Percentiles rank a stretch among this genome's conserved stretches.
These are phyloP conservation scores for Blastobotrys muscicola DNA, from an alignment of 805 yeast genomes.

Conservation along the genomic window DNA sequence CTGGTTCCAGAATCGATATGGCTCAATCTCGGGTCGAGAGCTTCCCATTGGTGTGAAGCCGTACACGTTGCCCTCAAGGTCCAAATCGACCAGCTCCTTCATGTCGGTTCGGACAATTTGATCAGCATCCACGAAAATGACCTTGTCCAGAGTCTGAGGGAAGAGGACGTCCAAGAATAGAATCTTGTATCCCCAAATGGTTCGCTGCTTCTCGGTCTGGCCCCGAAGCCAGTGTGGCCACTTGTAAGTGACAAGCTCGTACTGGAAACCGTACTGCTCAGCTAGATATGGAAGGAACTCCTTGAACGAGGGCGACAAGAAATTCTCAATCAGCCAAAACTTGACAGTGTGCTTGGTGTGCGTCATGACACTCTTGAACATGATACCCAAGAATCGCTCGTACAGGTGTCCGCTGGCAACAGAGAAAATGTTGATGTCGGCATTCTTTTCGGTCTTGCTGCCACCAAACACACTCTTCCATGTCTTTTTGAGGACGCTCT, in stretches of 20 bases:
- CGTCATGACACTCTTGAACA: slow-evolving; percentile 67
- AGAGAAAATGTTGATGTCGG: slow-evolving; percentile 70
- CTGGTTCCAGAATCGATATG: slow-evolving; percentile 82
- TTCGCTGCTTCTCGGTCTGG: slow-evolving; percentile 70
- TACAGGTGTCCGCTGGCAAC: slow-evolving; percentile 77
- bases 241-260: slow-evolving; percentile 70
- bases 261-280: slow-evolving; percentile 49
- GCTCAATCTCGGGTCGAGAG: slow-evolving; percentile 69
- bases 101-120: slow-evolving; percentile 72
- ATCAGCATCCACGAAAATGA: slow-evolving; percentile 81
- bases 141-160: slow-evolving; percentile 64
- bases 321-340: slow-evolving; percentile 83
- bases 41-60: slow-evolving; percentile 86
- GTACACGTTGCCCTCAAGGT: slow-evolving; percentile 73
- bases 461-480: slow-evolving; percentile 1
- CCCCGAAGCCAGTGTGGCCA: slow-evolving; percentile 89
- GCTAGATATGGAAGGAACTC: slow-evolving; percentile 52
- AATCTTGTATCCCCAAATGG: slow-evolving; percentile 83
- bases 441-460: slow-evolving; percentile 28
- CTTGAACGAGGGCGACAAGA: slow-evolving; percentile 62
- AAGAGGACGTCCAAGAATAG: slow-evolving; percentile 79
- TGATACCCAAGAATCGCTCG: slow-evolving; percentile 64
- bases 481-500: slow-evolving; percentile 1
- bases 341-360: slow-evolving; percentile 58
- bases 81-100: slow-evolving; percentile 55